phyloP scores from a whole-genome alignment of 2,329 filamentous ascomycete genomes.

The Colletotrichum orbiculare region DNA sequence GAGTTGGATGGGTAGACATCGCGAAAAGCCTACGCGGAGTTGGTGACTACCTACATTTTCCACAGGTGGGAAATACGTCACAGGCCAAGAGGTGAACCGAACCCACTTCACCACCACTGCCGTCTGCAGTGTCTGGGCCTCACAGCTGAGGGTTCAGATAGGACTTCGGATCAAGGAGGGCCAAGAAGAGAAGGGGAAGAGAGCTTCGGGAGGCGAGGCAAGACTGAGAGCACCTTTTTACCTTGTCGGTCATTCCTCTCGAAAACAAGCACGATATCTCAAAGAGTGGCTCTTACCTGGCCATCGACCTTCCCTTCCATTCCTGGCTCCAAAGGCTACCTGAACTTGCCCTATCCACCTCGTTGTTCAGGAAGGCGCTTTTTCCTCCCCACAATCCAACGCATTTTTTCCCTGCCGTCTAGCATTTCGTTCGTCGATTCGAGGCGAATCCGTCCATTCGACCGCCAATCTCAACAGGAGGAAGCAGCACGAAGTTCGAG shows the following conservation, averaged over 20 bases:
- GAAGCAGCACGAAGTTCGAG: not conserved
- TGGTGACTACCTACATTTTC: slow-evolving; percentile 6
- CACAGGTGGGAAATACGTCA: slow-evolving; percentile 9
- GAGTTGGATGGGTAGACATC: slow-evolving; percentile 14
- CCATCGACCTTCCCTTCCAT: slow-evolving; percentile 8
- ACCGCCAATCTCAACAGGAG: not conserved
- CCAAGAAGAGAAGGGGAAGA: not conserved
- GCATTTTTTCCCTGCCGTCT: not conserved
- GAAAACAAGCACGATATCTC: too few relatives aligned
- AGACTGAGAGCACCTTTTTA: not conserved
- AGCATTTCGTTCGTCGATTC: too few relatives aligned
- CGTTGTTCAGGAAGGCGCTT: not conserved
- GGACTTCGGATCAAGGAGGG: not conserved
- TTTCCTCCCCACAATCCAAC: slow-evolving; percentile 2
- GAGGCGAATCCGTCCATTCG: not conserved
- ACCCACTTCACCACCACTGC: not conserved
- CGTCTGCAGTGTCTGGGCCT: not conserved
- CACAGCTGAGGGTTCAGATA: not conserved
- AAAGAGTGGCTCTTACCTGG: too few relatives aligned
- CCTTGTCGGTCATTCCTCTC: not conserved
- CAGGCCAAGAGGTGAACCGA: slow-evolving; percentile 5
- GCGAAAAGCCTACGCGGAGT: slow-evolving; percentile 10
- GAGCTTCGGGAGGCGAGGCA: not conserved
- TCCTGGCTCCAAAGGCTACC: not conserved
- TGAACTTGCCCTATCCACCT: not conserved